Evolutionary conservation across 306 rosid species (phyloP), one percentile per base, ranked within the genome.

Genomic region (Cucurbita maxima): DNA sequence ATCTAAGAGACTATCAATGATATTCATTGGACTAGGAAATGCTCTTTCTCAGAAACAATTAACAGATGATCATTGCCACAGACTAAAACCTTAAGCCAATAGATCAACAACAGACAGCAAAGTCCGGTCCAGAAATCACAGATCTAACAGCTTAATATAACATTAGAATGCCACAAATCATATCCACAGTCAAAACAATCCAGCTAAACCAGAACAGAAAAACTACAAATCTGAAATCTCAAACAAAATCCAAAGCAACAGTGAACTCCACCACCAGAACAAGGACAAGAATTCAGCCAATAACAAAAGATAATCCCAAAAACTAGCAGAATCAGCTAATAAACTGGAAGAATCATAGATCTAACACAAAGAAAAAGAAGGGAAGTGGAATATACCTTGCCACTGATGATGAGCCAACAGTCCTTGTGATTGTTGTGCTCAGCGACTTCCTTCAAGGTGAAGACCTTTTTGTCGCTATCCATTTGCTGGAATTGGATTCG

Each of bases 391-490:
- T 62, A 64, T 18, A 85, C 88, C 84, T 85, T 85, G 84, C 84
- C 86, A 59, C 41, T 66, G 58, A 85, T 80, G 76, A 85, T 71
- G 14, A 85, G 86, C 88, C 88, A 85, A 50, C 88, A 85, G 75
- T 80, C 86, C 70, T 76, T 70, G 41, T 60, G 76, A 25, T 79
- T 69, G 77, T 76, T 76, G 81, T 85, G 86, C 52, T 74, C 84
- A 4, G 85, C 79, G 40, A 82, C 86, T 67, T 85, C 72, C 61
- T 79, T 75, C 83, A 85, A 78, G 72, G 84, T 85, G 76, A 82
- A 82, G 57, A 82, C 38, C 77, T 85, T 82, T 14, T 54, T 79
- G 9, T 76, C 84, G 68, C 77, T 69, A 69, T 81, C 88, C 85
- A 79, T 81, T 70, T 70, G 36, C 55, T 60, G 8, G 74, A 70